These are phyloP conservation scores for Ceratocystis diversiconidia DNA, from an alignment of 2,329 filamentous ascomycete species.

Conservation along the genomic window DNA sequence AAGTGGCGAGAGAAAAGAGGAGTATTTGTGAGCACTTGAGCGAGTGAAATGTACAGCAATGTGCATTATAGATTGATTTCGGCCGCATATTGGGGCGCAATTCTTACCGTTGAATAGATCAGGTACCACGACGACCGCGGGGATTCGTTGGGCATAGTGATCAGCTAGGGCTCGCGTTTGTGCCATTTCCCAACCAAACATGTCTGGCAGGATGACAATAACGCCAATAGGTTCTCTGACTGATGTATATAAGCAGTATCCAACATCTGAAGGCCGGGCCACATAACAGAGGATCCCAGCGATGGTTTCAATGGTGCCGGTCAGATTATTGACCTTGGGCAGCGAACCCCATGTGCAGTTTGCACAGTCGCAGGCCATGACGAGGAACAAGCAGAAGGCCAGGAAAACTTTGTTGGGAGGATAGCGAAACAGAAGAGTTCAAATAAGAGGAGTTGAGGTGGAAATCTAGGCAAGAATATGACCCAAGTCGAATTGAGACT, in stretches of 20 bases:
- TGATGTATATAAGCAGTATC: background rate
- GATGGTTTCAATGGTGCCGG: conserved; percentile 21
- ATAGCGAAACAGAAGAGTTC: background rate
- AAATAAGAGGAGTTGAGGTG: too few species aligned
- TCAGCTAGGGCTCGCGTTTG: conserved; percentile 40
- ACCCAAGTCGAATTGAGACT: background rate
- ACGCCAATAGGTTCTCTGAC: conserved; percentile 27
- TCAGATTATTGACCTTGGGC: conserved; percentile 18
- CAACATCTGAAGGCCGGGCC: conserved; percentile 19
- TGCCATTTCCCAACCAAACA: conserved; percentile 37
- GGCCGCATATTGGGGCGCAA: background rate
- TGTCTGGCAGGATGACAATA: conserved; percentile 38
- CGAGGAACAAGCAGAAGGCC: background rate
- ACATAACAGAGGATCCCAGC: conserved; percentile 22
- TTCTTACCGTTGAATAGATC: conserved; percentile 34
- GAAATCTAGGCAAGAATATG: background rate
- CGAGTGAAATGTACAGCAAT: background rate
- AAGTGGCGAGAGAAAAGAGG: background rate
- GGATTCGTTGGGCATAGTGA: conserved; percentile 33
- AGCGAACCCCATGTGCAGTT: conserved; percentile 21
- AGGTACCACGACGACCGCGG: conserved; percentile 35
- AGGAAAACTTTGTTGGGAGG: background rate
- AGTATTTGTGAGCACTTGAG: background rate
- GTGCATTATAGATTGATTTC: background rate
- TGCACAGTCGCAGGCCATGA: conserved; percentile 15